Conservation (phyloP, 1,284 basidiomycete genomes). For the Rhodotorula sp. region DNA sequence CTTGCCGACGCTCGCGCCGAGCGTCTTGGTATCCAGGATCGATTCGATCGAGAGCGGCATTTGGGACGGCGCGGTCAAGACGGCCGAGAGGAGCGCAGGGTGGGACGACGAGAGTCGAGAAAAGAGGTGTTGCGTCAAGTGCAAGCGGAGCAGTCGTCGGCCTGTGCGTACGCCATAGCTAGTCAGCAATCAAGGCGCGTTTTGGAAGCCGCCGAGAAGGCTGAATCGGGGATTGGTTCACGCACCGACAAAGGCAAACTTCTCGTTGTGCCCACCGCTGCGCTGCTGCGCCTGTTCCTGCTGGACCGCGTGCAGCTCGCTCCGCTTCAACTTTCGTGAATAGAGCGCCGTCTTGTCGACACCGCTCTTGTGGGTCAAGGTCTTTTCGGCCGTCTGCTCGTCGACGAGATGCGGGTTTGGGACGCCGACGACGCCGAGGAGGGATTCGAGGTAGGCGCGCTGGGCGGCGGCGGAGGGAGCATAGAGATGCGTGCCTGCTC, state of each 20-base stretch:
- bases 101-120: slow-evolving; percentile 12
- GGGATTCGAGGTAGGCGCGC: slow-evolving; percentile 7
- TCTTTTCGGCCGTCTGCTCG: slow-evolving; percentile 9
- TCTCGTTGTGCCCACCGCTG: slow-evolving; percentile 27
- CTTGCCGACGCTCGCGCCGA: slow-evolving; percentile 34
- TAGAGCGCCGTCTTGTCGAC: slow-evolving; percentile 21
- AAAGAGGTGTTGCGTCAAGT: slow-evolving; percentile 23
- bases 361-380: slow-evolving; percentile 36
- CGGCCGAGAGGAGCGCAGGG: slow-evolving; percentile 19
- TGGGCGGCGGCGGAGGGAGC: slow-evolving; percentile 5
- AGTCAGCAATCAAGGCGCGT: too few relatives aligned
- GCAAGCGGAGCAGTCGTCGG: slow-evolving; percentile 33
- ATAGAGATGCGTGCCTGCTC: slow-evolving; percentile 16
- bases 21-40: slow-evolving; percentile 32
- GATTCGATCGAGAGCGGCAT: slow-evolving; percentile 23
- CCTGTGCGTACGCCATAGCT: neutral
- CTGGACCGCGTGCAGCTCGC: neutral
- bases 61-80: slow-evolving; percentile 11
- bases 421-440: slow-evolving; percentile 9
- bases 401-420: slow-evolving; percentile 18
- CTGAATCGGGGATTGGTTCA: neutral
- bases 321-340: neutral
- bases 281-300: neutral
- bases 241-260: slow-evolving; percentile 37
- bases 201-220: neutral